A percentile compares a stretch with the other conserved stretches of the same genome.
Evolutionary conservation across 1,284 basidiomycete species (phyloP).

Genomic region (Puccinia coronata): DNA sequence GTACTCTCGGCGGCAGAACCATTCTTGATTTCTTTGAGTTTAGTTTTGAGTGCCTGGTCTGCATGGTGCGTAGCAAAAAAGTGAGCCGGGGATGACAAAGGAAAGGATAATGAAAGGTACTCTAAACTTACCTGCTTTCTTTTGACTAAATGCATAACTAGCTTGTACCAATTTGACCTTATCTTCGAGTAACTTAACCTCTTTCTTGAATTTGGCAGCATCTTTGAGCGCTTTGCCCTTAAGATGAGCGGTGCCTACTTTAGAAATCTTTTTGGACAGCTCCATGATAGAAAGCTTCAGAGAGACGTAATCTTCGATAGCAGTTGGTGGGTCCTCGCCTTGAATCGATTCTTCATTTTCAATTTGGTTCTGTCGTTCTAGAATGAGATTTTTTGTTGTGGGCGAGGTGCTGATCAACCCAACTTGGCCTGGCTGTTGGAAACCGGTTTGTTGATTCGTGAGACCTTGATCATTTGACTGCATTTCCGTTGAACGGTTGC

Average conservation of each 20-base stretch:
- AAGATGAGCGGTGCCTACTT: slow-evolving; percentile 18
- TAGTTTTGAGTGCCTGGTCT: slow-evolving; percentile 46
- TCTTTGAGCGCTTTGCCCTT: slow-evolving; percentile 48
- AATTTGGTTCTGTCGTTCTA: slow-evolving; percentile 13
- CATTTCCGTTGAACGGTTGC: background rate
- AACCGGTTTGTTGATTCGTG: background rate
- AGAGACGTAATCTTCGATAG: slow-evolving; percentile 44
- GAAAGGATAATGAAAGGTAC: too few relatives aligned
- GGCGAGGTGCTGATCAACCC: background rate
- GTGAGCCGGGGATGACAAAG: too few relatives aligned
- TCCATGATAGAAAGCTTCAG: slow-evolving; percentile 45
- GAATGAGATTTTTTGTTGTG: slow-evolving; percentile 7
- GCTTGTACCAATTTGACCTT: slow-evolving; percentile 45
- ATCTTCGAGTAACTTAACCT: slow-evolving; percentile 45
- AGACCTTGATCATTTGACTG: slow-evolving; percentile 13
- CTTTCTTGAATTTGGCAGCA: slow-evolving; percentile 36
- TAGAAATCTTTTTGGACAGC: slow-evolving; percentile 40
- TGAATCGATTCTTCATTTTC: background rate
- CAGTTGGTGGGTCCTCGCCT: background rate
- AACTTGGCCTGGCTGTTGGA: background rate
- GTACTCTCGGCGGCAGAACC: background rate
- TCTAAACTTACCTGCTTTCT: slow-evolving; percentile 39
- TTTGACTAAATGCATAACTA: slow-evolving; percentile 46
- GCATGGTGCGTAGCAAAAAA: background rate
- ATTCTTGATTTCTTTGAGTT: slow-evolving; percentile 38